phyloP scores from a whole-genome alignment of 345 rosid species.

The Barbarea vulgaris region DNA sequence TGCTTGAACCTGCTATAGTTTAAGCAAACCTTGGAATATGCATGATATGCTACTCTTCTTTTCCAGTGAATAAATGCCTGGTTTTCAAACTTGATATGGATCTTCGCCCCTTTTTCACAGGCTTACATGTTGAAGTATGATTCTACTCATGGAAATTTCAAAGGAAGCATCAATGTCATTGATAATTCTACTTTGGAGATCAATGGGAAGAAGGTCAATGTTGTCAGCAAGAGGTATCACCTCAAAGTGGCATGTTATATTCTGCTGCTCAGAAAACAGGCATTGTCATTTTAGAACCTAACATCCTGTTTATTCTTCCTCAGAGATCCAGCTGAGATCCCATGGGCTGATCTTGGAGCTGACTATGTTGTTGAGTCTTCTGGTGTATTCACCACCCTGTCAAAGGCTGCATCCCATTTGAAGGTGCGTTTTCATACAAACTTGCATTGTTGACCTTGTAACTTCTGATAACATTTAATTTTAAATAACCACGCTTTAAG shows the following conservation, averaged over 20 bases:
- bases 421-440: conserved; percentile 53
- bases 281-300: conserved; percentile 20
- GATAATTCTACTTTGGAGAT: conserved; percentile 88
- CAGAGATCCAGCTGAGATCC: conserved; percentile 96
- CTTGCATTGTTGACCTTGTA: not conserved
- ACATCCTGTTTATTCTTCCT: conserved; percentile 12
- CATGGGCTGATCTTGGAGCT: conserved; percentile 95
- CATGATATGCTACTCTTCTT: not conserved
- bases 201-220: conserved; percentile 78
- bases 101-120: conserved; percentile 45
- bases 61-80: not conserved
- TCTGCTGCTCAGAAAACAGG: conserved; percentile 15
- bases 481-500: not conserved
- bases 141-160: conserved; percentile 90
- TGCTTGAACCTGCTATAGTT: not conserved
- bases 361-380: conserved; percentile 96
- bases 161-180: conserved; percentile 73
- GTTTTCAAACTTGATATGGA: conserved; percentile 5
- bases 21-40: conserved; percentile 9
- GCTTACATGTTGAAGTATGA: conserved; percentile 98
- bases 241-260: conserved; percentile 20
- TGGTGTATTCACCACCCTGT: conserved; percentile 86
- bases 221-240: conserved; percentile 71
- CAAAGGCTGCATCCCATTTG: conserved; percentile 81
- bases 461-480: not conserved